Percentiles rank a stretch among this genome's conserved stretches.
These are phyloP conservation scores for Dendrobium officinale DNA, from an alignment of 106 monocot genomes.

Conservation along the genomic window DNA sequence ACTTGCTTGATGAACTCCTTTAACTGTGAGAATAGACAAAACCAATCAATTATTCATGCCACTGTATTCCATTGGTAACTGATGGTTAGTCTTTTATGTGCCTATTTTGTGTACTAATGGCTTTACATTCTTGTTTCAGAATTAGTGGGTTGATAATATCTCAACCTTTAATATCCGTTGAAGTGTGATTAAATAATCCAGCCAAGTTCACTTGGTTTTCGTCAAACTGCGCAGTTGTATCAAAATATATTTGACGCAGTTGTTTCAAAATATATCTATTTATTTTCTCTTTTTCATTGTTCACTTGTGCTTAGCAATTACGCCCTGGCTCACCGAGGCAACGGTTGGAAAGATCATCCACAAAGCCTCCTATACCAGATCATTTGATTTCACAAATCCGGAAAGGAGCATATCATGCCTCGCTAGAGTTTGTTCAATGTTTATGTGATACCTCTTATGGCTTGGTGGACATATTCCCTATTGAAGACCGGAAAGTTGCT, in stretches of 20 bases:
- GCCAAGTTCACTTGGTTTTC: not conserved
- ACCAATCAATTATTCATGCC: not conserved
- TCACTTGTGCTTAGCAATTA: constrained; percentile 37
- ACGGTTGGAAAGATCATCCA: constrained; percentile 44
- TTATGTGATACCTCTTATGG: constrained; percentile 97
- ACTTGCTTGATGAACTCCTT: not conserved
- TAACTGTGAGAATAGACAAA: not conserved
- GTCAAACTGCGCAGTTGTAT: not conserved
- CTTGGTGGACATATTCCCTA: constrained; percentile 93
- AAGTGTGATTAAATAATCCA: not conserved
- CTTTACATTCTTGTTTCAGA: not conserved
- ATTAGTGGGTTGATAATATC: not conserved
- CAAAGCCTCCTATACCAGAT: constrained; percentile 93
- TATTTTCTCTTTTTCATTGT: not conserved
- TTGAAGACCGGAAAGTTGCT: constrained; percentile 96
- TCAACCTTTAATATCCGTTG: not conserved
- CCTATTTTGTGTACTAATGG: not conserved
- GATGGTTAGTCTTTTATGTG: not conserved
- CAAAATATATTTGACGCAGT: not conserved
- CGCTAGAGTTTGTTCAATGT: constrained; percentile 92
- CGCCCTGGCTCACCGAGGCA: constrained; percentile 70
- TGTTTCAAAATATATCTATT: not conserved
- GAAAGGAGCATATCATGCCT: constrained; percentile 83
- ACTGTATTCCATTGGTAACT: not conserved
- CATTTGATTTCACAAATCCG: constrained; percentile 65